Percentiles rank a stretch among this genome's conserved stretches.
Evolutionary conservation across 1,139 yeast species (phyloP).

Genomic region (Pichia sp.): DNA sequence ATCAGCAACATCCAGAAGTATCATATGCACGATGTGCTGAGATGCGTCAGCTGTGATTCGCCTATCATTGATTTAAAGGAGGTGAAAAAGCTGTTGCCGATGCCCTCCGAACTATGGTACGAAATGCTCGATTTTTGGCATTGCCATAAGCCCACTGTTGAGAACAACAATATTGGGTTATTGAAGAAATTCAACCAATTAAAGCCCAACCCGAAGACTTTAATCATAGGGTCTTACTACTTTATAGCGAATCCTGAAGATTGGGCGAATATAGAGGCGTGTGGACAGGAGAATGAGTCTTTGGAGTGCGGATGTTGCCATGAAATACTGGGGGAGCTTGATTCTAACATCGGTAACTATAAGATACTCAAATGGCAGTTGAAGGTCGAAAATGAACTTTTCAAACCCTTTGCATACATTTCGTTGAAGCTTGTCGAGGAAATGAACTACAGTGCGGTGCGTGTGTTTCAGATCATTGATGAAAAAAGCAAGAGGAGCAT

Average conservation of each 20-base stretch:
- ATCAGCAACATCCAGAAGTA: not conserved
- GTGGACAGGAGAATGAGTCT: not conserved
- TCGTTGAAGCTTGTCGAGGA: constrained; percentile 27
- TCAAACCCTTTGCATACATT: constrained; percentile 24
- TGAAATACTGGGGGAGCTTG: constrained; percentile 19
- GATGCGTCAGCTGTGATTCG: constrained; percentile 19
- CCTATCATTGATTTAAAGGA: constrained; percentile 17
- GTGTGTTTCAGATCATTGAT: constrained; percentile 23
- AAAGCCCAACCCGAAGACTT: constrained; percentile 41
- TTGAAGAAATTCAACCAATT: constrained; percentile 33
- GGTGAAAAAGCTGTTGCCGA: constrained; percentile 43
- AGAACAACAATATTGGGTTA: constrained; percentile 20
- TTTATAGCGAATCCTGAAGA: constrained; percentile 39
- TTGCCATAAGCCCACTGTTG: constrained; percentile 75
- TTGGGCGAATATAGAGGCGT: constrained; percentile 12
- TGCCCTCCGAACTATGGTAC: constrained; percentile 93
- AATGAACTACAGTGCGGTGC: constrained; percentile 28
- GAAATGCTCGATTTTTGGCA: constrained; percentile 99
- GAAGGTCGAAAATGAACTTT: constrained; percentile 26
- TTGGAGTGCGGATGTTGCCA: constrained; percentile 19
- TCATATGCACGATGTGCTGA: not conserved
- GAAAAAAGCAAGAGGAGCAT: constrained; percentile 25
- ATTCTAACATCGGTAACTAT: constrained; percentile 27
- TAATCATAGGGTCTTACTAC: constrained; percentile 59
- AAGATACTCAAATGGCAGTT: constrained; percentile 63